These are phyloP conservation scores for Phylloporus arenicola DNA, from an alignment of 768 basidiomycete genomes.

Conservation along the genomic window DNA sequence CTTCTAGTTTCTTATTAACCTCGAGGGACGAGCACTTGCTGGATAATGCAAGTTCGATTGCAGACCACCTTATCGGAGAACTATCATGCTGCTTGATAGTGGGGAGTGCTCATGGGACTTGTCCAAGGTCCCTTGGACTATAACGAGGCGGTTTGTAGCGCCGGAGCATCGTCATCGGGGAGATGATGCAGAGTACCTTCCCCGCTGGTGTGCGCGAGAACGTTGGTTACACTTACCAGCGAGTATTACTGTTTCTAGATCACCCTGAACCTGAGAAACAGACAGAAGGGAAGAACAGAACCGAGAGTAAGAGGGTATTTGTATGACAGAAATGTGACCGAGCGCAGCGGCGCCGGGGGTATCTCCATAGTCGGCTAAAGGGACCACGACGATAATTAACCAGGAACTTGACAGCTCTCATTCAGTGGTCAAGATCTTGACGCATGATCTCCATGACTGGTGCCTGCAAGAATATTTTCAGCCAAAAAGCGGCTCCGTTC, in stretches of 20 bases:
- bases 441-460: background rate
- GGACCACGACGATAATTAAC: slow-evolving; percentile 38
- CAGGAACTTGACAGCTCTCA: background rate
- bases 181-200: background rate
- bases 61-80: background rate
- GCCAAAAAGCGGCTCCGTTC: background rate
- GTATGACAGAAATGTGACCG: background rate
- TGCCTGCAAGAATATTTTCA: background rate
- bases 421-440: background rate
- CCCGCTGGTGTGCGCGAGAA: background rate
- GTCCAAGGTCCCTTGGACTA: background rate
- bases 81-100: background rate
- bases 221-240: background rate
- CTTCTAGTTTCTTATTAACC: background rate
- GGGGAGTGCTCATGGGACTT: background rate
- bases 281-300: background rate
- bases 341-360: background rate
- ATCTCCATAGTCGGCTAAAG: slow-evolving; percentile 56
- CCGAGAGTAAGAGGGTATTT: background rate
- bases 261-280: background rate
- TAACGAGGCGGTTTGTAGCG: background rate
- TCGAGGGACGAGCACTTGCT: no score
- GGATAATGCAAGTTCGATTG: background rate
- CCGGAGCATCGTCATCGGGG: background rate
- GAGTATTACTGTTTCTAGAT: background rate